Evolutionary conservation across 805 yeast species (phyloP).

Genomic region (Geotrichum ghanense): DNA sequence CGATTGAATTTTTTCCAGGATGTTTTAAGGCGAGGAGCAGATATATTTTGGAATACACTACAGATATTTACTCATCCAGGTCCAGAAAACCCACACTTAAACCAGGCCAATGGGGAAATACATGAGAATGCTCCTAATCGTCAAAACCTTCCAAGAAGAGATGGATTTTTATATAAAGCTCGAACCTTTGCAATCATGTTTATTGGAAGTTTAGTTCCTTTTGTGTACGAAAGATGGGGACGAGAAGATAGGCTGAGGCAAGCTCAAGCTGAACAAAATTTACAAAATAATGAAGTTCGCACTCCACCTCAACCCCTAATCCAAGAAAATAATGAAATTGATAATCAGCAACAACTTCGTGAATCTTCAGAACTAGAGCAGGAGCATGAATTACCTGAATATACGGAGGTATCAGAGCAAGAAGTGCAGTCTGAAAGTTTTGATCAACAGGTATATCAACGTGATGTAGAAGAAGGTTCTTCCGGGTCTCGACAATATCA

Average conservation of each 20-base stretch:
- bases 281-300: no score
- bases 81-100: not conserved
- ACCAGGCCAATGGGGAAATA: not conserved
- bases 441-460: no score
- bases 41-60: not conserved
- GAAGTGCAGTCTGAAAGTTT: not conserved
- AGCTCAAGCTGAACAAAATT: not conserved
- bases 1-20: not conserved
- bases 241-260: not conserved
- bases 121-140: no score
- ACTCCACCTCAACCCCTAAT: not conserved
- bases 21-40: not conserved
- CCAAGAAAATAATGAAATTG: not conserved
- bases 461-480: not conserved
- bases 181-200: not conserved
- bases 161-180: not conserved
- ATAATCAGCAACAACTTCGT: not conserved
- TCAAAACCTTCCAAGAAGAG: not conserved
- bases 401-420: not conserved
- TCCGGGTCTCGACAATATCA: not conserved
- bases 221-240: constrained; percentile 1
- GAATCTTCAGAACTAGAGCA: not conserved
- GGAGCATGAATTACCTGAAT: not conserved
- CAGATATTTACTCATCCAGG: not conserved
- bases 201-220: not conserved